Base-by-base conservation (phyloP, 345 rosid species). In the Gossypium stocksii region DNA sequence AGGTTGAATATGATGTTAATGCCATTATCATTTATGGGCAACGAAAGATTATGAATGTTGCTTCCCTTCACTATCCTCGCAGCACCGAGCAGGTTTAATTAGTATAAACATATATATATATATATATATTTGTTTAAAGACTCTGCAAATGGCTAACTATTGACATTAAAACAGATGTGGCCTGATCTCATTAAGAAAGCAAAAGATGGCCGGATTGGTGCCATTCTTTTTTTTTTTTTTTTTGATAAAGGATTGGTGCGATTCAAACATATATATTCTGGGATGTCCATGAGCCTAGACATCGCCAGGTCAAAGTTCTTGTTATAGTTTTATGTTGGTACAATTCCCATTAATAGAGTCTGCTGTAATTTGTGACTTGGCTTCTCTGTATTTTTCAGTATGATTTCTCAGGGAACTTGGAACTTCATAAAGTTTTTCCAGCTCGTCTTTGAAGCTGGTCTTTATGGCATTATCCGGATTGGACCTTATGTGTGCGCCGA, bases 251-350 rank as follows among this genome's bases (percentile, higher is more conserved):
- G n/a, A n/a, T n/a, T n/a, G n/a, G n/a, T n/a, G n/a, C n/a, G n/a
- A n/a, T n/a, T n/a, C n/a, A 91, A 72, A 89, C 91, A 0, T 88
- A 89, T 25, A 88, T 89, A 9, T 91, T 91, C 5, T 89, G 92
- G 97, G 81, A 91, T 22, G 81, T 72, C 14, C 97, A 87, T 49
- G 92, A 91, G 67, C 91, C 91, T 7, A 20, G 16, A 9, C 89
- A 83, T 11, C 84, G 91, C 2, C 81, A 78, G 78, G 91, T 89
- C 80, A 57, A 23, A 68, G 25, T 68, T 51, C n/a, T 61, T 61
- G 23, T 46, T 73, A 10, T 49, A 72, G 57, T 20, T 76, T 57
- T 79, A 66, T 66, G 41, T 19, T 51, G 58, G 34, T 11, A 53
- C 9, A 44, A 8, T 23, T 43, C 64, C 38, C 38, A 0, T 44